A percentile compares a stretch with the other conserved stretches of the same genome.
Conservation (phyloP, 139 green algal species). For the Micractinium sp. region DNA sequence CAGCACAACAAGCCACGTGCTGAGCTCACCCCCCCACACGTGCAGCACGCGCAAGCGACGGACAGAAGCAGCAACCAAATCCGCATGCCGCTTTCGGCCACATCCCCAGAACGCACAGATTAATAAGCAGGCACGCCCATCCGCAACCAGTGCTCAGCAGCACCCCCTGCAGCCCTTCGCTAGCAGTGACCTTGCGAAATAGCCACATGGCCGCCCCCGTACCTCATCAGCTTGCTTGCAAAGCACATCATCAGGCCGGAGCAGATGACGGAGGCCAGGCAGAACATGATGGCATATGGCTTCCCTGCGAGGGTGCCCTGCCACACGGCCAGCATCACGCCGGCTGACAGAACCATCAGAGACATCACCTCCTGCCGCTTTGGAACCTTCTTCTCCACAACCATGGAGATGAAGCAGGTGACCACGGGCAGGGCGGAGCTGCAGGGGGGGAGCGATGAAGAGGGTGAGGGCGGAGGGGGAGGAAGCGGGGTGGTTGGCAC, state of each 20-base stretch:
- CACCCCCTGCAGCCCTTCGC: background rate
- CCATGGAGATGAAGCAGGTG: constrained; percentile 55
- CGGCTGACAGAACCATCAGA: constrained; percentile 54
- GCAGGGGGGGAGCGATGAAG: background rate
- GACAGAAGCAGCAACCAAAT: background rate
- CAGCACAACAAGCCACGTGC: background rate
- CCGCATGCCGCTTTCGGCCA: no score
- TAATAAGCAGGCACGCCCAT: background rate
- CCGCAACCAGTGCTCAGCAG: background rate
- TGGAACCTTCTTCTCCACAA: constrained; percentile 57
- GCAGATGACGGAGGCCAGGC: constrained; percentile 47
- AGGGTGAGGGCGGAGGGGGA: background rate
- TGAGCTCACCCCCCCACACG: background rate
- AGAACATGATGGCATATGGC: constrained; percentile 50
- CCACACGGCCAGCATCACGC: constrained; percentile 67
- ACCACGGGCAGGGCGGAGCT: constrained; percentile 50
- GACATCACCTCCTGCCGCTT: constrained; percentile 39
- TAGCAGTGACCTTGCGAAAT: no score
- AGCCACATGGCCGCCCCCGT: background rate
- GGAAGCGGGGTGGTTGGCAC: background rate
- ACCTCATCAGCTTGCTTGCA: constrained; percentile 49
- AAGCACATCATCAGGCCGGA: constrained; percentile 70
- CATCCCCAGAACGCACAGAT: no score
- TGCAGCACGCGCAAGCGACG: background rate
- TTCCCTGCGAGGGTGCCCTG: constrained; percentile 53